Percentiles rank a stretch among this genome's conserved stretches.
These are phyloP conservation scores for Bipolaris victoriae DNA, from an alignment of 2,329 filamentous ascomycete species.

Conservation along the genomic window DNA sequence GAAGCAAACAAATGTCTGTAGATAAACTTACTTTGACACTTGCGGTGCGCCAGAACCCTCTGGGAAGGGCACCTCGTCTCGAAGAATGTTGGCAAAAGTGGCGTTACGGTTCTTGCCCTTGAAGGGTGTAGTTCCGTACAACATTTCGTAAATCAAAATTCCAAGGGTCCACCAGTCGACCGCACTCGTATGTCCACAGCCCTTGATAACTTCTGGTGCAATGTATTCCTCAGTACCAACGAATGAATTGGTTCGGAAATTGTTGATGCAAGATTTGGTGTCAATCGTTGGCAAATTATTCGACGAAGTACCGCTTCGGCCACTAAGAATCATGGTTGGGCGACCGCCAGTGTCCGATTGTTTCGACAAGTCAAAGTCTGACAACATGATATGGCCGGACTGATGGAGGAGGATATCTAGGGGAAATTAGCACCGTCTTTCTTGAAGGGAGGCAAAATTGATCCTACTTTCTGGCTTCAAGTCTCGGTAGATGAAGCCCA, in stretches of 20 bases:
- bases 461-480: slow-evolving; percentile 92
- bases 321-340: slow-evolving; percentile 90
- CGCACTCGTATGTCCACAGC: slow-evolving; percentile 95
- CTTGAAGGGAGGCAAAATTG: background rate
- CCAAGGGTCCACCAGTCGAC: slow-evolving; percentile 99
- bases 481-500: slow-evolving; percentile 99
- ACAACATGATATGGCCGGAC: slow-evolving; percentile 99
- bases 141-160: slow-evolving; percentile 98
- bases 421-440: slow-evolving; percentile 46
- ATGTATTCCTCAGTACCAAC: slow-evolving; percentile 99
- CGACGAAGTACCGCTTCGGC: slow-evolving; percentile 79
- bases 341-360: slow-evolving; percentile 95
- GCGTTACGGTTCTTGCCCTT: slow-evolving; percentile 99
- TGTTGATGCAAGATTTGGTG: slow-evolving; percentile 96
- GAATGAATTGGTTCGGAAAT: slow-evolving; percentile 98
- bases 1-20: background rate
- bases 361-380: slow-evolving; percentile 97
- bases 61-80: slow-evolving; percentile 95
- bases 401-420: slow-evolving; percentile 95
- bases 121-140: slow-evolving; percentile 97
- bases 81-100: slow-evolving; percentile 95
- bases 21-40: slow-evolving; percentile 80
- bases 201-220: slow-evolving; percentile 97
- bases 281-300: slow-evolving; percentile 95
- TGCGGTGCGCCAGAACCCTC: slow-evolving; percentile 83